Base-by-base conservation (phyloP, 2,329 filamentous ascomycete genomes). In the Fusarium xyrophilum region DNA sequence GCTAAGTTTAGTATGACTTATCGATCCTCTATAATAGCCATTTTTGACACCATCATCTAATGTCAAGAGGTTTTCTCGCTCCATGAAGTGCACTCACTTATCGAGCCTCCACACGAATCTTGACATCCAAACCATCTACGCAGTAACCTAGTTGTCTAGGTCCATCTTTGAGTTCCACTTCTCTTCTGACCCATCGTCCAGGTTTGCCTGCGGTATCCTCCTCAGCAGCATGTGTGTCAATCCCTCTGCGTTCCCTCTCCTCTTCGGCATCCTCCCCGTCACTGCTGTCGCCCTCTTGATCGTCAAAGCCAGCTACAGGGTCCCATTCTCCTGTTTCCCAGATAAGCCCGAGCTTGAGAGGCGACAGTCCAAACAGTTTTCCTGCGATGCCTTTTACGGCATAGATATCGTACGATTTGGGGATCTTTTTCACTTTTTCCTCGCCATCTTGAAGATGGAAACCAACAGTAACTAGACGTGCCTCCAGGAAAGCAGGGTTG, bases 311-410 rank as follows among this genome's bases (percentile, higher is more conserved):
- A 12, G 85, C 85, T 1, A 93, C 89, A 0, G 92, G 92, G 77
- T 97, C 93, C 88, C 91, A 93, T 78, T 97, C 94, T 23, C 93
- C 92, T 12, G 93, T 97, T 80, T 97, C 93, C 91, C 93, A 97
- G 1, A 96, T 81, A 50, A 98, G 78, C 40, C 83, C 85, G 63
- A 95, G 80, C 42, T 80, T 80, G 66, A 93, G 82, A 0, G 93
- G 91, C 47, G 84, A 79, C 14, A 91, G 71, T 2, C 80, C 82
- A 73, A 96, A 93, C n/a, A 90, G 77, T 68, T 86, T 89, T 0
- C 89, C 91, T 1, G 93, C 90, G 12, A 96, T 83, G 0, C 92
- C 91, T 75, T 96, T 91, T 19, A 97, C 86, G 6, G 89, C 86
- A 73, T 97, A 98, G 9, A 94, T 88, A 70, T 94, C 91, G 73